Evolutionary conservation across 352 stramenopile genomes (phyloP).

Genomic region (Aphanomyces astaci): DNA sequence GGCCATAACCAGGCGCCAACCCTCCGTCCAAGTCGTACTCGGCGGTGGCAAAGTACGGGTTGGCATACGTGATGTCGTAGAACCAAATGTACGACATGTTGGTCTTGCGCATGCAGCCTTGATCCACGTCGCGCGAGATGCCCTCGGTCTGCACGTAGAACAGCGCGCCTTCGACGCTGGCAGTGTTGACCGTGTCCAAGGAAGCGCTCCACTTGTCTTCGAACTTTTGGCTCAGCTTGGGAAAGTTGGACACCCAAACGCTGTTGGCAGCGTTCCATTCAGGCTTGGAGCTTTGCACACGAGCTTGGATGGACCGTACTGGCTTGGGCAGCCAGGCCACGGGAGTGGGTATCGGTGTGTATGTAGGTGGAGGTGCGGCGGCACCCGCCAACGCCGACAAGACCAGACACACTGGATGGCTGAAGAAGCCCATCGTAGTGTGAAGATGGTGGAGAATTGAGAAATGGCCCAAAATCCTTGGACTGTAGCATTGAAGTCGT

Average conservation of each 20-base stretch:
- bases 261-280: conserved; percentile 28
- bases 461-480: no score
- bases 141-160: conserved; percentile 21
- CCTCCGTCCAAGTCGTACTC: conserved; percentile 27
- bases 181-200: conserved; percentile 23
- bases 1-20: conserved; percentile 22
- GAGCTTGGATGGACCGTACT: conserved; percentile 46
- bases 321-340: conserved; percentile 28
- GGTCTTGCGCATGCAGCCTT: conserved; percentile 21
- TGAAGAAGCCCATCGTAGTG: no score
- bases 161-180: conserved; percentile 20
- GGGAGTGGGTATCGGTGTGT: not conserved
- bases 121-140: conserved; percentile 22
- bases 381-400: no score
- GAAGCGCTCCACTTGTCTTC: not conserved
- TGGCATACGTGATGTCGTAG: conserved; percentile 4
- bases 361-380: not conserved
- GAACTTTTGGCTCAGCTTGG: conserved; percentile 16
- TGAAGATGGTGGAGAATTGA: no score
- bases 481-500: no score
- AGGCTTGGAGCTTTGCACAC: conserved; percentile 41
- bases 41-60: conserved; percentile 12
- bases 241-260: conserved; percentile 27
- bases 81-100: conserved; percentile 23
- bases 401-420: no score